phyloP scores from a whole-genome alignment of 164 flowering plant species.

The Pachysandra terminalis region DNA sequence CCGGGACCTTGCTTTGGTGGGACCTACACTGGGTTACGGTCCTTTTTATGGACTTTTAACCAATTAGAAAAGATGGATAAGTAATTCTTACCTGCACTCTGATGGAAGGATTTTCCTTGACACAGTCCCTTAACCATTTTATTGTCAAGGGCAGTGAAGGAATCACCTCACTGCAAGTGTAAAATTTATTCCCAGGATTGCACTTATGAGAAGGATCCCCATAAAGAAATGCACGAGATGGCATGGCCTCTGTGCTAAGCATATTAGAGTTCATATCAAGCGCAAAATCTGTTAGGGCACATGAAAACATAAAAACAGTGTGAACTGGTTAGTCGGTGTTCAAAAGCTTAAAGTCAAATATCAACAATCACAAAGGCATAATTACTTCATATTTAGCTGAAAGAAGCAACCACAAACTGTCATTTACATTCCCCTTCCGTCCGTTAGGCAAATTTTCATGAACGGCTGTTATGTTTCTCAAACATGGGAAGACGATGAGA shows the following conservation, averaged over 20 bases:
- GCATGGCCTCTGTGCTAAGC: conserved; percentile 24
- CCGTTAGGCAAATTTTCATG: too few species aligned
- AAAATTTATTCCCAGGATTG: conserved; percentile 27
- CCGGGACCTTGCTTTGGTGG: too few species aligned
- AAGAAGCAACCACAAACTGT: too few species aligned
- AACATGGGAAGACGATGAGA: too few species aligned
- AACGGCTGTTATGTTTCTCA: too few species aligned
- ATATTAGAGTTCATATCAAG: conserved; percentile 26
- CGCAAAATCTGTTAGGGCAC: conserved; percentile 23
- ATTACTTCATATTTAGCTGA: too few species aligned
- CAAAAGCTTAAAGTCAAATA: too few species aligned
- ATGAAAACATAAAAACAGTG: conserved; percentile 1
- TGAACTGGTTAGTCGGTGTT: neutral
- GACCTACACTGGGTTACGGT: too few species aligned
- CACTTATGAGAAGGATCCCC: conserved; percentile 36
- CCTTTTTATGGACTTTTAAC: too few species aligned
- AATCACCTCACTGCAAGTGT: conserved; percentile 51
- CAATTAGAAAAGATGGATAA: too few species aligned
- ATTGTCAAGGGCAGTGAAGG: conserved; percentile 75
- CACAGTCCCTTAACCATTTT: conserved; percentile 71
- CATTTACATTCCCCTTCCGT: too few species aligned
- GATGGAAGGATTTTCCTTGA: conserved; percentile 52
- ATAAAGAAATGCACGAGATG: conserved; percentile 38
- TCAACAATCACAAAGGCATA: too few species aligned
- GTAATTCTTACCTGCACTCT: conserved; percentile 56